Percentiles rank a stretch among this genome's conserved stretches.
phyloP scores from a whole-genome alignment of 164 flowering plant species.

The Vitis rupestris region DNA sequence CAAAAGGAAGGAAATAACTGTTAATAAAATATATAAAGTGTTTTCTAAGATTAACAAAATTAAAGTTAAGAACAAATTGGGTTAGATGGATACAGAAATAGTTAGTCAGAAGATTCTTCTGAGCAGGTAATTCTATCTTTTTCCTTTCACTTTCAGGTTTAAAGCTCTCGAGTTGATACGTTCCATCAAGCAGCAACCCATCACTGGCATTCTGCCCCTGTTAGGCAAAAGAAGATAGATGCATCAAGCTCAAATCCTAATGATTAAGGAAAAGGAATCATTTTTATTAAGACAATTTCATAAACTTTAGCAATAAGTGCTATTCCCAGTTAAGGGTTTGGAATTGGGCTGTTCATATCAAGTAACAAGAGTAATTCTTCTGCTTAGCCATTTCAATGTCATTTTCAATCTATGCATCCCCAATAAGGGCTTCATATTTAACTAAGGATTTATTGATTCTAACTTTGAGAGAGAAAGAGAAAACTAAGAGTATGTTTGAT shows the following conservation, averaged over 20 bases:
- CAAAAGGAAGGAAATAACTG: too few species aligned
- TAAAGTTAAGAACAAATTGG: not conserved
- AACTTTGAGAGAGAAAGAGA: too few species aligned
- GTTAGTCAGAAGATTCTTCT: constrained; percentile 86
- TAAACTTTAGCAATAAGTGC: too few species aligned
- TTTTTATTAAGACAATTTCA: too few species aligned
- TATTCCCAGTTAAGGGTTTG: too few species aligned
- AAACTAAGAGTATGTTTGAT: too few species aligned
- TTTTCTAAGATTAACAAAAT: not conserved
- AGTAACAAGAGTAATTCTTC: too few species aligned
- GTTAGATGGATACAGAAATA: constrained; percentile 83
- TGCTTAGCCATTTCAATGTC: too few species aligned
- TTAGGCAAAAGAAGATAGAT: constrained; percentile 12
- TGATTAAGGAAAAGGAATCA: not conserved
- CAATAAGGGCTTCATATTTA: too few species aligned
- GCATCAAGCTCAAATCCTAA: not conserved
- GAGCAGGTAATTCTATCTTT: constrained; percentile 72
- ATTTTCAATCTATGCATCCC: too few species aligned
- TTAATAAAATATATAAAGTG: not conserved
- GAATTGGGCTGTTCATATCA: too few species aligned
- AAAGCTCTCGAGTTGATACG: constrained; percentile 34
- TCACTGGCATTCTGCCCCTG: constrained; percentile 34
- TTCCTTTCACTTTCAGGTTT: constrained; percentile 50
- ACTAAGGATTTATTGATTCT: too few species aligned
- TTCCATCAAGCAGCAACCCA: constrained; percentile 20